Conservation (phyloP, 2,329 filamentous ascomycete genomes). For the Huntiella decipiens region DNA sequence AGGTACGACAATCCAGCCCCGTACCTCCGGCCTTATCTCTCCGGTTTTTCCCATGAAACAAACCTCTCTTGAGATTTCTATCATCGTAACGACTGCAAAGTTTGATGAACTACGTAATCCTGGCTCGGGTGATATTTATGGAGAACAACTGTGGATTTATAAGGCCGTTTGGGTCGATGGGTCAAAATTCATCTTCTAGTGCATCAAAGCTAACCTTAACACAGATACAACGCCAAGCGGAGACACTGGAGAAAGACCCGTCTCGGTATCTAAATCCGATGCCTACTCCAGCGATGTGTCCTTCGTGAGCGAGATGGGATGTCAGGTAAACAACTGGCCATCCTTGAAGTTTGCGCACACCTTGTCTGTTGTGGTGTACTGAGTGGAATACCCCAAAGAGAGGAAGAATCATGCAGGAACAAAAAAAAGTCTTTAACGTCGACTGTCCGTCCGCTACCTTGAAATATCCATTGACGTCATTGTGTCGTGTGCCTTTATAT, state of each 20-base stretch:
- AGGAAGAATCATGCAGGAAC: constrained; percentile 6
- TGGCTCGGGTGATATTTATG: background rate
- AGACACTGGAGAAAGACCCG: constrained; percentile 99
- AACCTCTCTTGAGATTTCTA: too few species aligned
- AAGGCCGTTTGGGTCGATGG: background rate
- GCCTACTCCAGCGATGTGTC: constrained; percentile 10
- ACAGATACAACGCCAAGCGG: constrained; percentile 98
- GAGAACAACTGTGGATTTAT: background rate
- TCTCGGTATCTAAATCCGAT: constrained; percentile 69
- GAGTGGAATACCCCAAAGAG: constrained; percentile 8
- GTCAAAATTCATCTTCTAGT: background rate
- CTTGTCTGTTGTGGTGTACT: constrained; percentile 7
- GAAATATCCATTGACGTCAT: too few species aligned
- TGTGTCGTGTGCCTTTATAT: too few species aligned
- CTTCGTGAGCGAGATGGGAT: constrained; percentile 10
- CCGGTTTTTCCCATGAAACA: background rate
- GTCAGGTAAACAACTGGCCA: constrained; percentile 5
- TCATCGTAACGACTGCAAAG: too few species aligned
- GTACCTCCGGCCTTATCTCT: background rate
- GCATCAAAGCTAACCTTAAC: constrained; percentile 4
- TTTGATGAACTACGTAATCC: too few species aligned
- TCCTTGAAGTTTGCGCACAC: constrained; percentile 9
- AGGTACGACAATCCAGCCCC: constrained; percentile 40
- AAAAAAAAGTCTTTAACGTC: constrained; percentile 7
- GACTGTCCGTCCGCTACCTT: background rate